Evolutionary conservation across 441 rosid genomes (phyloP).

Genomic region (Eutrema salsugineum): DNA sequence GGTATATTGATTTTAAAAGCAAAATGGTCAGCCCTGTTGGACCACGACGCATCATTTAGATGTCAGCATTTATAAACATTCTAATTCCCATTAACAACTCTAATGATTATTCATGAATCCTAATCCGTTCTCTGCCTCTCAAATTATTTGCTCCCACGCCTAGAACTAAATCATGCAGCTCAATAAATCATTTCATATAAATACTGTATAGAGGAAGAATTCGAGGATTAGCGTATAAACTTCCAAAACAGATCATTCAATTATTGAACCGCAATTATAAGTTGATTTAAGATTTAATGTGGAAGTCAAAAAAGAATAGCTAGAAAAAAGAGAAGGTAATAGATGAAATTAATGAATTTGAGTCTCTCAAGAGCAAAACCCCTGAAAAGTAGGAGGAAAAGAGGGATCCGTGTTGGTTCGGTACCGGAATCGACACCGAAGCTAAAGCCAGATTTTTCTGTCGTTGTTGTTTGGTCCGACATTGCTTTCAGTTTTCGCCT

Average conservation of each 20-base stretch:
- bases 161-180: background rate
- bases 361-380: background rate
- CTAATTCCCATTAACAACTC: background rate
- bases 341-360: background rate
- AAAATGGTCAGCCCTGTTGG: background rate
- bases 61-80: background rate
- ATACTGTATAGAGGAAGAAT: background rate
- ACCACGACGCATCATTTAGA: background rate
- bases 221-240: background rate
- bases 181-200: background rate
- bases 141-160: background rate
- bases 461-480: conserved; percentile 15
- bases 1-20: background rate
- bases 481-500: conserved; percentile 3
- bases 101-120: background rate
- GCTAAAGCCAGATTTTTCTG: conserved; percentile 1
- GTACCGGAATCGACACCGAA: background rate
- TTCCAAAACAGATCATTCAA: background rate
- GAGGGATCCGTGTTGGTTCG: conserved; percentile 6
- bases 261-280: too few species aligned
- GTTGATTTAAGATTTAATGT: background rate
- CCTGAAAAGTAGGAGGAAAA: background rate
- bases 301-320: background rate
- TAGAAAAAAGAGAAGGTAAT: background rate
- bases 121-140: background rate